Base-by-base conservation (phyloP, 2,329 filamentous ascomycete genomes). In the Coniochaeta prunicola region DNA sequence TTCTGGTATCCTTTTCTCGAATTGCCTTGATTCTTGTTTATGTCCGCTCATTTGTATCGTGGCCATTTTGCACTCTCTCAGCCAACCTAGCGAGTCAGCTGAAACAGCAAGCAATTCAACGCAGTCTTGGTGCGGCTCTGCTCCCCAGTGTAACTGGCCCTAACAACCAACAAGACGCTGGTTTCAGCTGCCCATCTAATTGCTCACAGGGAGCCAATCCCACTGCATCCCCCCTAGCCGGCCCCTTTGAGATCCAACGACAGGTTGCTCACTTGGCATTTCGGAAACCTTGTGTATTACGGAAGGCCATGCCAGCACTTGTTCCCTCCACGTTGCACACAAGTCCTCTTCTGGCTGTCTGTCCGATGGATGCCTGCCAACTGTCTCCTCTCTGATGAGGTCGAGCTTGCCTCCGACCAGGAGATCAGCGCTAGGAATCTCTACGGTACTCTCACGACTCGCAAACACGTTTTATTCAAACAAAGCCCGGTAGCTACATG, bases 231-330 rank as follows among this genome's bases (percentile, higher is more conserved):
- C 53, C 33, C 12, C 53, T 55, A 9, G n/a, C 21, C 13, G 15
- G 21, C 53, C 30, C 53, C 33, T 55, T 36, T 33, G 33, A 55
- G 17, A 33, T 55, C 19, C 53, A 30, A 50, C 21, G 24, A 55
- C 53, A 55, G 10, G 30, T 55, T 34, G 30, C 24, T 55, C 53
- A 55, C 53, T 55, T 55, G 30, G 53, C 53, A 55, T 50, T 50
- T 50, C 24, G 30, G 24, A 50, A 50, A 50, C 24, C 42, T 2
- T 50, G 45, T 7, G 9, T 28, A 17, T 30, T 13, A 28, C 42
- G 30, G 21, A n/a, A 50, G 45, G 45, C 45, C 24, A 50, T 13
- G 45, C 45, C 45, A 30, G 19, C 24, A 28, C 24, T 21, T 50
- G 45, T 30, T 17, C 45, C 45, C 9, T 50, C n/a, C 7, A 30